Conservation (phyloP, 2,329 filamentous ascomycete genomes). For the Fonsecaea multimorphosa region DNA sequence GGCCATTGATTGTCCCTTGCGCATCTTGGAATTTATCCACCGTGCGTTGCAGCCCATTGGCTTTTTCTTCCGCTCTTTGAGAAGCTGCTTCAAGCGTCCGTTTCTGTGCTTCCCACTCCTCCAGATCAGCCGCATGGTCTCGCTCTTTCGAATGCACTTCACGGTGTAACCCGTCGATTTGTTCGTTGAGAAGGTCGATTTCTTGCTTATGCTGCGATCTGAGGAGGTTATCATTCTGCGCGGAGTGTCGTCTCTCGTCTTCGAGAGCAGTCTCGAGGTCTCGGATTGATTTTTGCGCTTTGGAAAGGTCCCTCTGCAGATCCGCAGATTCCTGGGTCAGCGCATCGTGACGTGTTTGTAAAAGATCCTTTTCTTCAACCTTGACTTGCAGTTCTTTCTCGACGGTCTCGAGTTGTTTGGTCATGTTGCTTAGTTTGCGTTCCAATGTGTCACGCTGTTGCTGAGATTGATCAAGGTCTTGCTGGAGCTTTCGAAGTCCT, state of each 20-base stretch:
- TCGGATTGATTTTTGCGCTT: constrained; percentile 50
- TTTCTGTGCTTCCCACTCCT: constrained; percentile 73
- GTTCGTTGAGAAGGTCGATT: constrained; percentile 60
- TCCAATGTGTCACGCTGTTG: constrained; percentile 55
- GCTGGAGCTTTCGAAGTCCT: constrained; percentile 48
- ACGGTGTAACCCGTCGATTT: constrained; percentile 67
- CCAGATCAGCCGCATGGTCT: constrained; percentile 71
- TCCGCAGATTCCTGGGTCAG: constrained; percentile 69
- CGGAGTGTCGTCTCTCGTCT: constrained; percentile 62
- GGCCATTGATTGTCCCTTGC: constrained; percentile 70
- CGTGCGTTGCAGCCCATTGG: constrained; percentile 70
- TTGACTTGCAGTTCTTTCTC: constrained; percentile 66
- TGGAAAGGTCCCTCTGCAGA: constrained; percentile 69
- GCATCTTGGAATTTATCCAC: constrained; percentile 72
- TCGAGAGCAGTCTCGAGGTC: constrained; percentile 58
- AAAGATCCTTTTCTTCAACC: constrained; percentile 68
- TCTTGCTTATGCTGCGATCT: constrained; percentile 61
- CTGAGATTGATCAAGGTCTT: constrained; percentile 52
- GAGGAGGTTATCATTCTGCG: constrained; percentile 67
- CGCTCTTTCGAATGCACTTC: constrained; percentile 73
- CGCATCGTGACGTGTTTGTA: constrained; percentile 72
- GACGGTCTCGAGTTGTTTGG: constrained; percentile 57
- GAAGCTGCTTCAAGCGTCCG: constrained; percentile 70
- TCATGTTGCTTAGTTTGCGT: constrained; percentile 49
- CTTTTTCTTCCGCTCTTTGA: constrained; percentile 70